These are phyloP conservation scores for Isatis tinctoria DNA, from an alignment of 345 rosid species.

Conservation along the genomic window DNA sequence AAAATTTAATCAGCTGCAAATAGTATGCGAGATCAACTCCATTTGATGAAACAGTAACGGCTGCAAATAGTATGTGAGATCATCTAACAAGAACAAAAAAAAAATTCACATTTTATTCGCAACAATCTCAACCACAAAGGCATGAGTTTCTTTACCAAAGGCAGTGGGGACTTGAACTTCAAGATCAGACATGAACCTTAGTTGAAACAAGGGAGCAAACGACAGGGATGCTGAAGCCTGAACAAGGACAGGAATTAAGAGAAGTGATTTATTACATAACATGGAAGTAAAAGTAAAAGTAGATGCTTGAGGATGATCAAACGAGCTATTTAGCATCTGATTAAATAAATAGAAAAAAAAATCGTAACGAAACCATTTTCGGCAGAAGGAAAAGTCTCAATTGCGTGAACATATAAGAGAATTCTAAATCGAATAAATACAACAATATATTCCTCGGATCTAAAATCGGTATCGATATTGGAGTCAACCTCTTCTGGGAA, in stretches of 20 bases:
- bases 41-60: too few species aligned
- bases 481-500: background rate
- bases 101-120: background rate
- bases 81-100: background rate
- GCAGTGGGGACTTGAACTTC: conserved; percentile 39
- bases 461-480: background rate
- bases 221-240: background rate
- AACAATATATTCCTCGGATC: background rate
- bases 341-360: background rate
- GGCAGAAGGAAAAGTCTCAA: background rate
- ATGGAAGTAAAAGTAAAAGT: background rate
- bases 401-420: background rate
- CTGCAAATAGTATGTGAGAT: too few species aligned
- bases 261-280: background rate
- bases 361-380: background rate
- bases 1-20: background rate
- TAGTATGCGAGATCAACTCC: too few species aligned
- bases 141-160: conserved; percentile 29
- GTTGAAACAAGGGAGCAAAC: conserved; percentile 21
- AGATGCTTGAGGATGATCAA: background rate
- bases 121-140: background rate
- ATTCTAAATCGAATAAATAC: background rate
- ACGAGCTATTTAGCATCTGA: background rate
- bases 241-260: background rate
- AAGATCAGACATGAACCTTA: conserved; percentile 47